Conservation (phyloP, 306 rosid species). For the Oxytropis ochrocephala region DNA sequence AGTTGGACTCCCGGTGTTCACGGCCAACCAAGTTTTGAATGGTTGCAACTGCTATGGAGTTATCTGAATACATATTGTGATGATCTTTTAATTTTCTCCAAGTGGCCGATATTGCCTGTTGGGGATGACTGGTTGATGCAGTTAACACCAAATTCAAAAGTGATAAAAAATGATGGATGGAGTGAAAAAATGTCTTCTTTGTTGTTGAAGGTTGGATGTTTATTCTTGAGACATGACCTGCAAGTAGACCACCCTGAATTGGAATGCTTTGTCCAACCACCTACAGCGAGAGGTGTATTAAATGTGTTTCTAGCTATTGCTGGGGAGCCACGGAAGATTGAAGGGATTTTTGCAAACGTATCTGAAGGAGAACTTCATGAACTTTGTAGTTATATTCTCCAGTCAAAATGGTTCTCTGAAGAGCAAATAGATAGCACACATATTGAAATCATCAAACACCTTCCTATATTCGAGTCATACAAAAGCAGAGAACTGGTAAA, state of each 20-base stretch:
- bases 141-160: conserved; percentile 64
- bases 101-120: conserved; percentile 93
- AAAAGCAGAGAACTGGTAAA: conserved; percentile 69
- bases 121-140: conserved; percentile 62
- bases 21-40: conserved; percentile 91
- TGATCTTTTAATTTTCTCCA: conserved; percentile 70
- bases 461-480: conserved; percentile 85
- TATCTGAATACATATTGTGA: conserved; percentile 75
- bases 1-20: conserved; percentile 74
- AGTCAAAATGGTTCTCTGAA: conserved; percentile 90
- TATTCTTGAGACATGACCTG: conserved; percentile 68
- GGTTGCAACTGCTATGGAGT: conserved; percentile 88
- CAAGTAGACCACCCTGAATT: conserved; percentile 76
- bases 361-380: conserved; percentile 93
- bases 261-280: conserved; percentile 67
- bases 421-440: conserved; percentile 57
- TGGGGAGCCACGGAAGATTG: conserved; percentile 57
- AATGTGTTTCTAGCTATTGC: conserved; percentile 78
- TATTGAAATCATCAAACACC: conserved; percentile 57
- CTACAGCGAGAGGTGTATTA: conserved; percentile 72
- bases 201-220: conserved; percentile 76
- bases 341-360: conserved; percentile 59
- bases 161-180: conserved; percentile 91
- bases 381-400: conserved; percentile 89
- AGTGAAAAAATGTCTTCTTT: conserved; percentile 91